Evolutionary conservation across 345 rosid species (phyloP).

Genomic region (Physaria fendleri): DNA sequence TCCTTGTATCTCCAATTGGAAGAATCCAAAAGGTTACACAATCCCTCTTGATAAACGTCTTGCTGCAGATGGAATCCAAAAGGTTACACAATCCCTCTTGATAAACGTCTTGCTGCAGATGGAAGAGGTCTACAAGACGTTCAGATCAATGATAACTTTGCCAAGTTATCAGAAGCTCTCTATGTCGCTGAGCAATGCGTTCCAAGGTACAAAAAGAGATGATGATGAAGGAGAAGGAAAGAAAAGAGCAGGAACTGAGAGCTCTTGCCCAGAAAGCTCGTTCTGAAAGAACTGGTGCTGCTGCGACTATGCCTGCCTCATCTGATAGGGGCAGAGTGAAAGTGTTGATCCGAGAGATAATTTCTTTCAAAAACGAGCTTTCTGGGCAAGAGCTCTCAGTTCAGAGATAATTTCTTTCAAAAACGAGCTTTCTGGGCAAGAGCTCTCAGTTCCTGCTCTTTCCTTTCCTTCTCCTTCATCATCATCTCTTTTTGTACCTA

Average conservation of each 20-base stretch:
- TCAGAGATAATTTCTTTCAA: slow-evolving; percentile 97
- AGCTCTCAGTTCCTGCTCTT: slow-evolving; percentile 86
- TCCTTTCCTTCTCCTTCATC: slow-evolving; percentile 92
- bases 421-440: slow-evolving; percentile 92
- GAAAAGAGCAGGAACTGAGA: slow-evolving; percentile 83
- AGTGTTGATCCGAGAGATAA: slow-evolving; percentile 54
- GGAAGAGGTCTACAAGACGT: slow-evolving; percentile 86
- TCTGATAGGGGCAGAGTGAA: slow-evolving; percentile 46
- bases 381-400: slow-evolving; percentile 84
- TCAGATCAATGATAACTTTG: slow-evolving; percentile 57
- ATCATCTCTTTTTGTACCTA: slow-evolving; percentile 59
- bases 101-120: slow-evolving; percentile 97
- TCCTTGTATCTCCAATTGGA: slow-evolving; percentile 96
- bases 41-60: no score
- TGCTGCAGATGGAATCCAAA: no score
- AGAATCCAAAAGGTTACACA: slow-evolving; percentile 89
- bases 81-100: no score
- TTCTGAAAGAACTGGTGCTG: slow-evolving; percentile 68
- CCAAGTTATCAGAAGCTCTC: slow-evolving; percentile 82
- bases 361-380: slow-evolving; percentile 87
- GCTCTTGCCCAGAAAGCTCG: slow-evolving; percentile 95
- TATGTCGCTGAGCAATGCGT: slow-evolving; percentile 94
- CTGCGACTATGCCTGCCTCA: slow-evolving; percentile 42
- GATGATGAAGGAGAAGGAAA: slow-evolving; percentile 89
- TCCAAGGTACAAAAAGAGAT: slow-evolving; percentile 94